phyloP scores from a whole-genome alignment of 345 rosid species.

The Citrus sp. region DNA sequence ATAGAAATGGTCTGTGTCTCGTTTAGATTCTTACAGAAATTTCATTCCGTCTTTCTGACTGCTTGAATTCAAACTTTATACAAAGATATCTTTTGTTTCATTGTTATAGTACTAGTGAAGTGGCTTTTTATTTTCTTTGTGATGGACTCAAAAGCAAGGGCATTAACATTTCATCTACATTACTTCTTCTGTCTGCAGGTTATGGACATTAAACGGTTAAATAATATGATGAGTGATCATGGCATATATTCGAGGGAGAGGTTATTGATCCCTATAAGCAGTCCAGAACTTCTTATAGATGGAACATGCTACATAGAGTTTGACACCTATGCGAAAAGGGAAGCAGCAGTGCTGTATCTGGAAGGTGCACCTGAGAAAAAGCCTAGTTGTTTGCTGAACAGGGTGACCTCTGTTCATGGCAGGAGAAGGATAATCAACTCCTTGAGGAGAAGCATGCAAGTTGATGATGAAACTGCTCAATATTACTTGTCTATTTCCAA shows the following conservation, averaged over 20 bases:
- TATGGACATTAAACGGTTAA: constrained; percentile 70
- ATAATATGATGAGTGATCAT: constrained; percentile 92
- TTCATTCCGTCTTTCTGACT: background rate
- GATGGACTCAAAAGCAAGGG: background rate
- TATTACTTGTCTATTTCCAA: constrained; percentile 77
- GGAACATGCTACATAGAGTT: constrained; percentile 80
- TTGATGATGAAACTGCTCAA: constrained; percentile 78
- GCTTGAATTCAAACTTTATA: background rate
- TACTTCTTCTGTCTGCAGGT: constrained; percentile 43
- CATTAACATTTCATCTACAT: background rate
- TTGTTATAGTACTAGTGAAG: background rate
- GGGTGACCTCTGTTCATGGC: constrained; percentile 46
- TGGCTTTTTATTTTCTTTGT: background rate
- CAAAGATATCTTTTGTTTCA: background rate
- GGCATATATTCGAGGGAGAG: constrained; percentile 86
- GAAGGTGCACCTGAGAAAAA: constrained; percentile 52
- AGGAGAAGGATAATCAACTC: constrained; percentile 64
- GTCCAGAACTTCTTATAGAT: constrained; percentile 51
- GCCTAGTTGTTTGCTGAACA: constrained; percentile 22
- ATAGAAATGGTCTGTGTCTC: background rate
- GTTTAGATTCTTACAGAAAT: background rate
- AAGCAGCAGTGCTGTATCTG: constrained; percentile 75
- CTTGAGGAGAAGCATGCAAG: constrained; percentile 85
- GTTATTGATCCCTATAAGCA: constrained; percentile 71
- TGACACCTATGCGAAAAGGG: constrained; percentile 68